Evolutionary conservation across 2,329 filamentous ascomycete genomes (phyloP).

Genomic region (Aspergillus chevalieri): DNA sequence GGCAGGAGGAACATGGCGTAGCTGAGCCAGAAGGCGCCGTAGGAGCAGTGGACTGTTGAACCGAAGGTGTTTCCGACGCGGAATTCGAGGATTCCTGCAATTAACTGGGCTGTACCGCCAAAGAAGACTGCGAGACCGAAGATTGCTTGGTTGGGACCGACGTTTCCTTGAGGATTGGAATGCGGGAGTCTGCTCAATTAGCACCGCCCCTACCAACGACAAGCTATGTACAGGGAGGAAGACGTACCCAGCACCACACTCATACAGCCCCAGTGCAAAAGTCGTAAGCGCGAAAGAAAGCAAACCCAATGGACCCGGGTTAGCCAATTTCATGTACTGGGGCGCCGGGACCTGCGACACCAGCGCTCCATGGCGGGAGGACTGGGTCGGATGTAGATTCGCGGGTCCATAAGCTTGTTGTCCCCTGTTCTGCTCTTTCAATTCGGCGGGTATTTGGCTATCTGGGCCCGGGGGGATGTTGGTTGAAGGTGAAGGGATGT

Average conservation of each 20-base stretch:
- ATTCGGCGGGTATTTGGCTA: not conserved
- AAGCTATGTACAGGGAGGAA: not conserved
- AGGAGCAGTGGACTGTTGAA: conserved; percentile 56
- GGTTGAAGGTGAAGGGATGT: not conserved
- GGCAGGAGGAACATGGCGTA: conserved; percentile 53
- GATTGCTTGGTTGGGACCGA: conserved; percentile 18
- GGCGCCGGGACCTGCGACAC: conserved; percentile 13
- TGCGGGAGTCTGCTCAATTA: conserved; percentile 15
- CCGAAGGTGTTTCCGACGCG: conserved; percentile 57
- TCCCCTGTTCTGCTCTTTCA: not conserved
- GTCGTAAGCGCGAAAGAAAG: conserved; percentile 62
- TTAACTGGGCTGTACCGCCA: conserved; percentile 21
- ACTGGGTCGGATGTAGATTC: not conserved
- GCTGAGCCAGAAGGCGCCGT: conserved; percentile 58
- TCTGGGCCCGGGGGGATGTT: not conserved
- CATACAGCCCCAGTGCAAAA: conserved; percentile 51
- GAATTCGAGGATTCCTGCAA: conserved; percentile 36
- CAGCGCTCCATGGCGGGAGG: not conserved
- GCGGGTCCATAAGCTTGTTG: not conserved
- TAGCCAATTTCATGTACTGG: conserved; percentile 44
- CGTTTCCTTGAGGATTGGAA: conserved; percentile 14
- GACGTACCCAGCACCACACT: conserved; percentile 45
- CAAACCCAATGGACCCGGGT: conserved; percentile 56
- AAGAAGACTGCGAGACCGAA: conserved; percentile 25
- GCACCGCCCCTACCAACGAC: not conserved